Base-by-base conservation (phyloP, 1,139 yeast genomes). In the Yamadazyma epiphylla region DNA sequence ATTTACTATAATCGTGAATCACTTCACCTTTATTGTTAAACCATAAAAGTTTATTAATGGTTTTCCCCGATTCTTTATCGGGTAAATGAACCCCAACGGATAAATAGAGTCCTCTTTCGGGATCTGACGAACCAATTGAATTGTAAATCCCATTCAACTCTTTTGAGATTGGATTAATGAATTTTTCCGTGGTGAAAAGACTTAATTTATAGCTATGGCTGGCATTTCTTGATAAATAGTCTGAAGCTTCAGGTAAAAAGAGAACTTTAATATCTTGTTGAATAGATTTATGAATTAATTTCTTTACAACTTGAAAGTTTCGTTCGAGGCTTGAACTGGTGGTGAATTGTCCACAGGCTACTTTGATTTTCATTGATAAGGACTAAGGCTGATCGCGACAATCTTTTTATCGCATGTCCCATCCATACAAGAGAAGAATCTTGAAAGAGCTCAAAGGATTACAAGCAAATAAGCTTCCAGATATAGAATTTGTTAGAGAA, bases 191-290 rank as follows among this genome's bases (percentile, higher is more conserved):
- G 2, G 81, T 73, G 2, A 73, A 45, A 23, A 64, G 53, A 0
- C 83, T 87, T 19, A 89, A 60, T 20, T 60, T 46, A 31, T 70
- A 62, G 2, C 95, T 80, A 42, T 86, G 89, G 1, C 54, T 53
- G 1, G 94, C 79, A 41, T 79, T 74, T 27, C 75, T 64, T 4
- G 95, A 82, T 25, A 91, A 70, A 53, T 87, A 91, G 49, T 91
- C 97, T 1, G 91, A 72, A 0, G 97, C 97, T 53, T 91, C 98
- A 2, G 97, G 97, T 25, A 91, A 69, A 49, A 89, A 88, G 7
- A 89, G 64, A 3, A 86, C 76, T 37, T 70, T 62, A 8, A 81
- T 87, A 4, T 79, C 69, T 8, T 66, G 51, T 6, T 57, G 55
- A 0, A 83, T 69, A 0, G 96, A 95, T 32, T 65, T 58, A n/a